Base-by-base conservation (phyloP, 371 early-diverging fungal genomes). In the Rhizopus sp. region DNA sequence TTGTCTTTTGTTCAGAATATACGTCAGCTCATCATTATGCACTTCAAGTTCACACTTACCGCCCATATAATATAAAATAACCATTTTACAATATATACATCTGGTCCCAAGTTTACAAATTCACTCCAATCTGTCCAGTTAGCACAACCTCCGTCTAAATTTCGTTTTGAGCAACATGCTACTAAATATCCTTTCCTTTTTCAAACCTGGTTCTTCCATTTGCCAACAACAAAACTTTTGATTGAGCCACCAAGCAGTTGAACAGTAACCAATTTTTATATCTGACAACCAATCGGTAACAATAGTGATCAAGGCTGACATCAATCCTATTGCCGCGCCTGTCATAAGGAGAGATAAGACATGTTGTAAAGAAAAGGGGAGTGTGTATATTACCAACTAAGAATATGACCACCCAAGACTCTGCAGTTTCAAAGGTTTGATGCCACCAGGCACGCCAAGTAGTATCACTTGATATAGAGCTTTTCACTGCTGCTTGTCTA, bases 201-300 rank as follows among this genome's bases (percentile, higher is more conserved):
- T 29, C 55, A 42, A 63, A 84, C 82, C 78, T 68, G 75, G 66
- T 35, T 75, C 69, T 68, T 78, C 85, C 9, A 86, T 77, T 53
- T 88, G 86, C 94, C 94, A 95, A 68, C 98, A 97, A 72, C 98
- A 97, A 73, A 97, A 97, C 70, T 94, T 92, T 64, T 90, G 87
- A 69, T 92, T 95, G 41, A 97, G 70, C 89, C 95, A 97, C 90
- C 95, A 97, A 1, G 83, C 90, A n/a, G 72, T 84, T 4, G 75
- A 71, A 65, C 98, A 98, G 64, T 88, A 91, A 0, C 98, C 98
- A 4, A 87, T 50, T 62, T 95, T 93, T 41, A 91, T 73, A 68
- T 93, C 93, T 41, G 88, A 88, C 8, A 97, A 77, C 88, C 91
- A 92, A 50, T 88, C 88, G 15, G 92, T 88, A n/a, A 81, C 80